Evolutionary conservation across 352 stramenopile species (phyloP), one percentile per base, ranked within the genome.

Genomic region (Globisporangium cystogenes): DNA sequence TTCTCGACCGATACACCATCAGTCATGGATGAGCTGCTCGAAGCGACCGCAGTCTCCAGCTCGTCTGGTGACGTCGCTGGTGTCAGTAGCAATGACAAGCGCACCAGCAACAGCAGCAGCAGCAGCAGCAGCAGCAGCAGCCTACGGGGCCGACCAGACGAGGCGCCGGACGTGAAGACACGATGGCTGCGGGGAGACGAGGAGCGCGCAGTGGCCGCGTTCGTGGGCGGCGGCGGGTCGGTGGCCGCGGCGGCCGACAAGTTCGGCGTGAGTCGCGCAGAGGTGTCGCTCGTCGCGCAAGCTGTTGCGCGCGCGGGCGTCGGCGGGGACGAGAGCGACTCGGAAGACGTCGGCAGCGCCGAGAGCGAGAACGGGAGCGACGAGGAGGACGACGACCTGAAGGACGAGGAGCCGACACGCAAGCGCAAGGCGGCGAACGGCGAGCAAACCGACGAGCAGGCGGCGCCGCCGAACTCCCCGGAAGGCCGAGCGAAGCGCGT

Each of bases 401-500:
- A n/a, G n/a, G 41, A 37, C 24, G 50, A 46, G 4, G 48, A 20
- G 27, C 4, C 26, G 24, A 51, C 41, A 23, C 43, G 39, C 15
- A 63, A 63, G 24, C 57, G 55, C 20, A 54, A 48, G 31, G n/a
- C 50, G 1, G 37, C 16, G 4, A 43, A 36, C 4, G 21, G 10
- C 21, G 53, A 53, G 26, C 7, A 40, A 21, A 4, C 14, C n/a
- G 36, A 48, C 24, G 27, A 23, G 15, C 24, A 48, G 7, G 23
- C 24, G 6, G 3, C 1, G 21, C 31, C 23, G 14, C 10, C 29
- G 12, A 18, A 31, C 21, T 31, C 57, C 21, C 40, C 40, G 62
- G 64, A 33, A 11, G 31, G 20, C 10, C 70, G 67, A 21, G 23
- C 58, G 14, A 64, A 74, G 51, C 74, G 76, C 35, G 65, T 72